These are phyloP conservation scores for Conticribra guillardii DNA, from an alignment of 108 stramenopile species.

Conservation along the genomic window DNA sequence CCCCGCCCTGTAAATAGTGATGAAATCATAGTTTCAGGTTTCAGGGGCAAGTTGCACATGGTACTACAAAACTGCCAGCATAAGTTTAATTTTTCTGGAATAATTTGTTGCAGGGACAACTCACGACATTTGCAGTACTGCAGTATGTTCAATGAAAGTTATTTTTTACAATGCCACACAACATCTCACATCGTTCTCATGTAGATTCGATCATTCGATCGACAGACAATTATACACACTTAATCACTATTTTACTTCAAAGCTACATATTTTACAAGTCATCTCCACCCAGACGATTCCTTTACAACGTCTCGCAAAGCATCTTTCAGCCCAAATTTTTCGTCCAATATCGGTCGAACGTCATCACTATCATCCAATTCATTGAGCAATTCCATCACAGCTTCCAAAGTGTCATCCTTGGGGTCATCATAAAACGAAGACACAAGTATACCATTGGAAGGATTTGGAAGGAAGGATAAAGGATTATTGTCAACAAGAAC, in stretches of 20 bases:
- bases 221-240: background rate
- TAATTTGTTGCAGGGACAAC: too few species aligned
- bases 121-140: too few species aligned
- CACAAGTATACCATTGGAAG: constrained; percentile 98
- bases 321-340: constrained; percentile 83
- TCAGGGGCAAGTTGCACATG: too few species aligned
- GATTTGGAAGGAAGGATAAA: constrained; percentile 89
- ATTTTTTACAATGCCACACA: too few species aligned
- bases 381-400: constrained; percentile 90
- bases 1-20: too few species aligned
- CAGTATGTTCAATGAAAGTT: too few species aligned
- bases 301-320: constrained; percentile 59
- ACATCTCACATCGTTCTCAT: too few species aligned
- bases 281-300: constrained; percentile 28
- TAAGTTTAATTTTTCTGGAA: too few species aligned
- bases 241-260: too few species aligned
- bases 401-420: constrained; percentile 89
- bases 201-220: too few species aligned
- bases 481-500: constrained; percentile 99
- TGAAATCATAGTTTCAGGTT: too few species aligned
- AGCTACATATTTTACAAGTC: background rate
- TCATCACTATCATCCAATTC: constrained; percentile 89
- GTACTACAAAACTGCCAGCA: too few species aligned
- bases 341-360: constrained; percentile 88
- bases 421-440: constrained; percentile 97